These are phyloP conservation scores for Cladosporium cucumerinum DNA, from an alignment of 2,329 filamentous ascomycete genomes.

Conservation along the genomic window DNA sequence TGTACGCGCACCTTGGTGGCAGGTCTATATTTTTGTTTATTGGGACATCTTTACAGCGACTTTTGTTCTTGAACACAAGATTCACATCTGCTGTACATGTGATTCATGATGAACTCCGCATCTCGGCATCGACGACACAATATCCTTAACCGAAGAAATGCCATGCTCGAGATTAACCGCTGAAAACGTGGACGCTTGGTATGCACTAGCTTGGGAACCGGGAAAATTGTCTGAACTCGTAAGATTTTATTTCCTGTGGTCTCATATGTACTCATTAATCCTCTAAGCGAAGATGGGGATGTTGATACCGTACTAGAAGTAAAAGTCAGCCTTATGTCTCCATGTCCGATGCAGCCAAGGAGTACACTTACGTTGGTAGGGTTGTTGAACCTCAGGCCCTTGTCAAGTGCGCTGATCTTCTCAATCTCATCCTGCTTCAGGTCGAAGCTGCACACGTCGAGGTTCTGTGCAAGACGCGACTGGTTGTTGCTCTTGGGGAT, in stretches of 20 bases:
- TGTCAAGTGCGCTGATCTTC: slow-evolving; percentile 63
- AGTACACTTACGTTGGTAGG: slow-evolving; percentile 59
- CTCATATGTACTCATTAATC: neutral
- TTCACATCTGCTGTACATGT: neutral
- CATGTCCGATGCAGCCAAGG: neutral
- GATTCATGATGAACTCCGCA: neutral
- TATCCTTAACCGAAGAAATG: neutral
- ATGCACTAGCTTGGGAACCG: neutral
- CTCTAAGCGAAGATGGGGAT: slow-evolving; percentile 25
- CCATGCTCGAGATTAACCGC: neutral
- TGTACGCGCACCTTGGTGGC: neutral
- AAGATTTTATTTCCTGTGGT: neutral
- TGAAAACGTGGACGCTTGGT: neutral
- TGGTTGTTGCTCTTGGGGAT: slow-evolving; percentile 73
- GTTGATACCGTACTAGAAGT: slow-evolving; percentile 20
- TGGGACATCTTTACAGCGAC: neutral
- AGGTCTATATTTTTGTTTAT: neutral
- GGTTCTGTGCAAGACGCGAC: slow-evolving; percentile 59
- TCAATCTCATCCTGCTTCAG: slow-evolving; percentile 64
- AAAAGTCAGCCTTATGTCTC: slow-evolving; percentile 6
- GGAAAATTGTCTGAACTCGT: neutral
- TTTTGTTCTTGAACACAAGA: neutral
- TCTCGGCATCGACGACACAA: neutral
- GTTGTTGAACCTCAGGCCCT: slow-evolving; percentile 71
- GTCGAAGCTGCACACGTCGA: slow-evolving; percentile 65